Evolutionary conservation across 2,329 filamentous ascomycete genomes (phyloP).

Genomic region (Epichloe sp.): DNA sequence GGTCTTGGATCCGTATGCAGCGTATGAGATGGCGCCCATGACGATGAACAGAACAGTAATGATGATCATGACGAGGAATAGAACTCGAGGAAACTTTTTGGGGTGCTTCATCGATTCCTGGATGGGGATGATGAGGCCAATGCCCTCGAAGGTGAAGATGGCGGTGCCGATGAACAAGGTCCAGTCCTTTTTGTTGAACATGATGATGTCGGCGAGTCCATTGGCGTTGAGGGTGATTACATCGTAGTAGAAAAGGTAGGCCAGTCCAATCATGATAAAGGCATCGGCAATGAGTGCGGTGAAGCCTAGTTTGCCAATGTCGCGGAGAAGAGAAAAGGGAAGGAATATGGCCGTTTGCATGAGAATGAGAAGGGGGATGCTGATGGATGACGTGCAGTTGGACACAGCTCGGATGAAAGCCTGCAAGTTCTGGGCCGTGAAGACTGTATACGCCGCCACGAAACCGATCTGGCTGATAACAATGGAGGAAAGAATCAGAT

Average conservation of each 20-base stretch:
- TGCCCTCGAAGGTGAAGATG: conserved; percentile 97
- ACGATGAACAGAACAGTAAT: conserved; percentile 84
- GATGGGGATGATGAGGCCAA: conserved; percentile 94
- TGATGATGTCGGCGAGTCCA: conserved; percentile 71
- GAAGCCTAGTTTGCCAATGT: conserved; percentile 94
- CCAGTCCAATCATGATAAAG: conserved; percentile 83
- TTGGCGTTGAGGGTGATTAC: conserved; percentile 65
- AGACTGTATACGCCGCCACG: conserved; percentile 90
- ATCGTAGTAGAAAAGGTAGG: conserved; percentile 95
- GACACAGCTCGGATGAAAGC: conserved; percentile 89
- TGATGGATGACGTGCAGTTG: conserved; percentile 71
- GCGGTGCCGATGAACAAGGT: conserved; percentile 97
- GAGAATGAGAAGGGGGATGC: conserved; percentile 84
- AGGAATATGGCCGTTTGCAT: conserved; percentile 94
- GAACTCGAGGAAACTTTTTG: conserved; percentile 76
- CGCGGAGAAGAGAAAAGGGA: conserved; percentile 82
- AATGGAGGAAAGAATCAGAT: conserved; percentile 77
- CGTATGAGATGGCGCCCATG: conserved; percentile 89
- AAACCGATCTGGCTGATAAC: conserved; percentile 94
- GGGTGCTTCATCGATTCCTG: conserved; percentile 94
- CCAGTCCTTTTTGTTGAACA: conserved; percentile 91
- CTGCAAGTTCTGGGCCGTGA: conserved; percentile 89
- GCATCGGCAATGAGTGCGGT: conserved; percentile 86
- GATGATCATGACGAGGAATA: conserved; percentile 85
- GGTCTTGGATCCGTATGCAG: conserved; percentile 86